These are phyloP conservation scores for Theobroma grandiflorum DNA, from an alignment of 441 rosid species.

Conservation along the genomic window DNA sequence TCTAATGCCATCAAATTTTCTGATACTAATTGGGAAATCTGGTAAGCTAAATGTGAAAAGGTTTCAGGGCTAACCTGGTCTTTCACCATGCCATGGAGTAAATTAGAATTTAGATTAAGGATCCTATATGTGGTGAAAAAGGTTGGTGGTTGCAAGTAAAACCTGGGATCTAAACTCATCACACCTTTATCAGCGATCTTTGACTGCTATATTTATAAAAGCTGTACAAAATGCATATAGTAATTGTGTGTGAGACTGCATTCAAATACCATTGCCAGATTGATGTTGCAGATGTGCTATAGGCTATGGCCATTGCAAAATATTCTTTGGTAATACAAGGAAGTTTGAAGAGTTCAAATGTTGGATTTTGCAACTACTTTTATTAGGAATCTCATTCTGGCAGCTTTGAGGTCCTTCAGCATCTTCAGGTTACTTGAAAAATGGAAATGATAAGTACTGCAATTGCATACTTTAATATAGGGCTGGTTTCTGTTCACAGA, in stretches of 20 bases:
- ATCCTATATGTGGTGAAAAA: neutral
- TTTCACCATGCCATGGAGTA: neutral
- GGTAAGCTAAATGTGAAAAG: neutral
- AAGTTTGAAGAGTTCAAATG: neutral
- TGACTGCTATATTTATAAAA: too few species aligned
- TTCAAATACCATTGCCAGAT: neutral
- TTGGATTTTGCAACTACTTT: neutral
- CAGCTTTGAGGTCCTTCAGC: constrained; percentile 5
- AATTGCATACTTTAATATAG: neutral
- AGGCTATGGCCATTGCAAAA: neutral
- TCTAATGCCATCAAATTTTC: neutral
- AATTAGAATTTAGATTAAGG: neutral
- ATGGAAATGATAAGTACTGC: neutral
- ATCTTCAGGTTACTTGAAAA: constrained; percentile 9
- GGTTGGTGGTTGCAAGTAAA: neutral
- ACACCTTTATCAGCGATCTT: neutral
- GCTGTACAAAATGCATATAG: too few species aligned
- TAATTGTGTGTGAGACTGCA: too few species aligned
- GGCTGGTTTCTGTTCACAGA: constrained; percentile 40
- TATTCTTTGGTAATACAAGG: too few species aligned
- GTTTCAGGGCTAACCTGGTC: neutral
- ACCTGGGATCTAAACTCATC: neutral
- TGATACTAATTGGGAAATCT: neutral
- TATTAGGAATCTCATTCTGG: neutral
- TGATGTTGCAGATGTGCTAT: neutral